Evolutionary conservation across 208 protist species (phyloP), one percentile per base, ranked within the genome.

Genomic region (Acanthamoeba triangularis): DNA sequence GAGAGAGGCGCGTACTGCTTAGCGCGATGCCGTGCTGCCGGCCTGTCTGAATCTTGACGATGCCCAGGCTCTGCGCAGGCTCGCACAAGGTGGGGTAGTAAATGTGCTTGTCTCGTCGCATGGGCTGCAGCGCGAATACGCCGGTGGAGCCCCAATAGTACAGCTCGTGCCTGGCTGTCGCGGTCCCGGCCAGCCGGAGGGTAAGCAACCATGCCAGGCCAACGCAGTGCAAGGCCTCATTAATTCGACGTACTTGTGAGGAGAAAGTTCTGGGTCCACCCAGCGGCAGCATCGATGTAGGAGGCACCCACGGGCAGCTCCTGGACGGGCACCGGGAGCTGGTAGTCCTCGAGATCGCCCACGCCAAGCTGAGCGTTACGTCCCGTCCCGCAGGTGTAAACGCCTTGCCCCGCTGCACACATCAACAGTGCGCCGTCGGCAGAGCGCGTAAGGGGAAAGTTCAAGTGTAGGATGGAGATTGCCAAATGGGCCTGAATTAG

Each of bases 1-100:
- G 52, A 14, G 16, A n/a, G n/a, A n/a, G n/a, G n/a, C n/a, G 16
- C 25, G 72, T 80, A 80, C 72, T 80, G 72, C 8, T 35, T 25
- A 80, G 72, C 13, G 72, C 72, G 23, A 80, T 80, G 72, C 72
- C 72, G 72, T 80, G 72, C 33, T 80, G 72, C 6, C 72, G 72
- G 10, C 72, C 72, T 10, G 37, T 30, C 8, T 35, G 72, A 14
- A 80, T 80, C 72, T 80, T 80, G 35, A 80, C 72, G 14, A 80
- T 41, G 37, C 37, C 35, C 30, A 80, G 72, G 37, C 72, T 80
- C 72, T 47, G 72, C 11, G 72, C 37, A 25, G 72, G 33, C 72
- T 80, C 72, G 72, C 72, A 80, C 37, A 80, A 30, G 37, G 72
- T 80, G 3, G 72, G 72, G 37, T 47, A 80, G 72, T n/a, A 20